Conservation (phyloP, 2,329 filamentous ascomycete species). For the Nakataea oryzae region DNA sequence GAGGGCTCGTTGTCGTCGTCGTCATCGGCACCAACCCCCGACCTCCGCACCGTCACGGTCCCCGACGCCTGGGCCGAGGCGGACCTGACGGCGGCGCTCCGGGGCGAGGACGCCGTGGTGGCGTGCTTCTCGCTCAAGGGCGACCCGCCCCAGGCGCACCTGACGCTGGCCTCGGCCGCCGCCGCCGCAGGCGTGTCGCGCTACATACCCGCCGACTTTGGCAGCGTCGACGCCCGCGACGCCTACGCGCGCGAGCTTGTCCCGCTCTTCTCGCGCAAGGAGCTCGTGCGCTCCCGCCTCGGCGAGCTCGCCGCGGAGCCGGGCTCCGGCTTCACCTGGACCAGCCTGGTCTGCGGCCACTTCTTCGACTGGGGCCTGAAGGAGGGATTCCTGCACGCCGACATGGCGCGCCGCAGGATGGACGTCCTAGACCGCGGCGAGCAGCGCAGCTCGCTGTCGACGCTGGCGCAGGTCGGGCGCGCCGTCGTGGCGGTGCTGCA, state of each 20-base stretch:
- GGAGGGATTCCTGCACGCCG: conserved; percentile 23
- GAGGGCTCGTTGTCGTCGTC: conserved; percentile 17
- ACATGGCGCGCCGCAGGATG: conserved; percentile 16
- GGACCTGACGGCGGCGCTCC: conserved; percentile 18
- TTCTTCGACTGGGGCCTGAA: conserved; percentile 30
- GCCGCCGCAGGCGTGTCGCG: conserved; percentile 22
- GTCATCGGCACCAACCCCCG: conserved; percentile 4
- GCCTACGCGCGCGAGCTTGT: conserved; percentile 22
- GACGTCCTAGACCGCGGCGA: conserved; percentile 23
- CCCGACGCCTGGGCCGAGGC: conserved; percentile 18
- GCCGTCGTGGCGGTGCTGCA: conserved; percentile 22
- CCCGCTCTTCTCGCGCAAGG: conserved; percentile 23
- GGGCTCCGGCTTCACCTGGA: conserved; percentile 20
- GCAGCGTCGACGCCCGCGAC: conserved; percentile 25
- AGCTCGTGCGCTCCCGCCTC: conserved; percentile 19
- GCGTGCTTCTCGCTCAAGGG: conserved; percentile 20
- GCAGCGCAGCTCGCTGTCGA: conserved; percentile 21
- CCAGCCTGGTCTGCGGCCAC: conserved; percentile 25
- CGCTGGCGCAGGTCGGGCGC: conserved; percentile 20
- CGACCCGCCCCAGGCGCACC: conserved; percentile 15
- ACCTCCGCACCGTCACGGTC: conserved; percentile 12
- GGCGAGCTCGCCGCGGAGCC: conserved; percentile 15
- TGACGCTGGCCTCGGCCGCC: conserved; percentile 25
- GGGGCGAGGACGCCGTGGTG: conserved; percentile 24
- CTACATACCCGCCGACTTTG: conserved; percentile 29